Evolutionary conservation across 805 yeast genomes (phyloP).

Genomic region (Cyberlindnera japonica): DNA sequence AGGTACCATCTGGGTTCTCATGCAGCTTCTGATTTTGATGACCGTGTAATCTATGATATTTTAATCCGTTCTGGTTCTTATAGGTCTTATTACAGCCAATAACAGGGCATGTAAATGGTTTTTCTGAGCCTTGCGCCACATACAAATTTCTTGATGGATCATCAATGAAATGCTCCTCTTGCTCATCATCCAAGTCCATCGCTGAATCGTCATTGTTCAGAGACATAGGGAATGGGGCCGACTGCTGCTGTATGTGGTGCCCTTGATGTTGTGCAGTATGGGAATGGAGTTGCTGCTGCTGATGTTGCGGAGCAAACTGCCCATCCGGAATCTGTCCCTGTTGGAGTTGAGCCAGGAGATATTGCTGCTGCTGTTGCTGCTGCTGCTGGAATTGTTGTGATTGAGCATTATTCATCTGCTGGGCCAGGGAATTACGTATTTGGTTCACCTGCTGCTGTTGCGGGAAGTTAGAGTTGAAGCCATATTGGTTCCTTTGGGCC

Average conservation of each 20-base stretch:
- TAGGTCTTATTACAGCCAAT: constrained; percentile 97
- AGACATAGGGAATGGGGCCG: constrained; percentile 34
- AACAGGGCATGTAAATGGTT: constrained; percentile 97
- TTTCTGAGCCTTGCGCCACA: constrained; percentile 88
- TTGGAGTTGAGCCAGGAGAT: constrained; percentile 11
- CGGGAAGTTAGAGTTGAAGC: constrained; percentile 12
- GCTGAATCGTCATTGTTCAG: constrained; percentile 26
- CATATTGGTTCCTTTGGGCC: constrained; percentile 24
- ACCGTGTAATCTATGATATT: constrained; percentile 93
- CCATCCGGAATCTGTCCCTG: constrained; percentile 17
- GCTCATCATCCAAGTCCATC: constrained; percentile 46
- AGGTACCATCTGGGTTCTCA: constrained; percentile 90
- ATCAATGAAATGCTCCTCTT: constrained; percentile 79
- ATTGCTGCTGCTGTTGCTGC: constrained; percentile 16
- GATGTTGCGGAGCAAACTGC: constrained; percentile 14
- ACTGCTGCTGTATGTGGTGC: constrained; percentile 12
- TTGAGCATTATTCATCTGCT: constrained; percentile 5
- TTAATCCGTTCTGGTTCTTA: constrained; percentile 95
- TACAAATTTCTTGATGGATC: constrained; percentile 95
- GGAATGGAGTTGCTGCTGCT: constrained; percentile 16
- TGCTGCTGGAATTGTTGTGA: constrained; percentile 11
- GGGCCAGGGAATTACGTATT: constrained; percentile 16
- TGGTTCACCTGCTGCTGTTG: constrained; percentile 15
- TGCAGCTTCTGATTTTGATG: constrained; percentile 93
- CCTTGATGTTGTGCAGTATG: constrained; percentile 18